These are phyloP conservation scores for Blepharisma japonicum DNA, from an alignment of 73 alveolate species.

Conservation along the genomic window DNA sequence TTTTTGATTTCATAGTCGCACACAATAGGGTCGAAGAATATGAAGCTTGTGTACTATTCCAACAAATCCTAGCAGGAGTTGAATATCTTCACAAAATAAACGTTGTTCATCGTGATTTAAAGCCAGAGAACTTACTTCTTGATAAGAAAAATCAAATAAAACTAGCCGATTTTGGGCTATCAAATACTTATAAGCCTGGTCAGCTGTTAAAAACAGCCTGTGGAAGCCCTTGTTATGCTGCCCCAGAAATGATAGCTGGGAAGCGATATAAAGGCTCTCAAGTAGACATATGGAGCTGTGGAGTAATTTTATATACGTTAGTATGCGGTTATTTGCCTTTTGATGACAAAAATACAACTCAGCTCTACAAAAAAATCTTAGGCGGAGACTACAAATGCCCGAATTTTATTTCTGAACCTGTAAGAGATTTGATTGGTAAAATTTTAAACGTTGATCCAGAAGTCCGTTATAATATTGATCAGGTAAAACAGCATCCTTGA, in stretches of 20 bases:
- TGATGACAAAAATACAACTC: constrained; percentile 76
- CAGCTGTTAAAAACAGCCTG: constrained; percentile 91
- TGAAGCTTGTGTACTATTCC: constrained; percentile 72
- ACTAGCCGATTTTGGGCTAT: constrained; percentile 91
- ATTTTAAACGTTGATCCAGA: constrained; percentile 77
- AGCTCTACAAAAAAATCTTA: constrained; percentile 72
- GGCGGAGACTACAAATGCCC: constrained; percentile 72
- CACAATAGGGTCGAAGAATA: constrained; percentile 69
- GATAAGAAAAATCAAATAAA: constrained; percentile 68
- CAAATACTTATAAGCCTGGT: constrained; percentile 69
- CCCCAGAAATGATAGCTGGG: constrained; percentile 93
- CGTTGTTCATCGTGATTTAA: constrained; percentile 84
- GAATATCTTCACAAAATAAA: constrained; percentile 81
- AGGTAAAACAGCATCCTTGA: constrained; percentile 73
- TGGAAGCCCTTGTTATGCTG: constrained; percentile 97
- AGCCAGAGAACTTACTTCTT: constrained; percentile 90
- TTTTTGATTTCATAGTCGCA: constrained; percentile 78
- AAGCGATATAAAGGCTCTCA: constrained; percentile 58
- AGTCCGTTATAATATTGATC: constrained; percentile 63
- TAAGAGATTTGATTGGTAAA: constrained; percentile 64
- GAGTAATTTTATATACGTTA: constrained; percentile 77
- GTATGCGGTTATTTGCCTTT: constrained; percentile 78
- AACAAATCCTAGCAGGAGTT: constrained; percentile 79
- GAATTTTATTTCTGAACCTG: constrained; percentile 48
- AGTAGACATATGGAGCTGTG: constrained; percentile 78